A percentile compares a stretch with the other conserved stretches of the same genome.
Evolutionary conservation across 2,329 filamentous ascomycete species (phyloP).

Genomic region (Fusarium sp.): DNA sequence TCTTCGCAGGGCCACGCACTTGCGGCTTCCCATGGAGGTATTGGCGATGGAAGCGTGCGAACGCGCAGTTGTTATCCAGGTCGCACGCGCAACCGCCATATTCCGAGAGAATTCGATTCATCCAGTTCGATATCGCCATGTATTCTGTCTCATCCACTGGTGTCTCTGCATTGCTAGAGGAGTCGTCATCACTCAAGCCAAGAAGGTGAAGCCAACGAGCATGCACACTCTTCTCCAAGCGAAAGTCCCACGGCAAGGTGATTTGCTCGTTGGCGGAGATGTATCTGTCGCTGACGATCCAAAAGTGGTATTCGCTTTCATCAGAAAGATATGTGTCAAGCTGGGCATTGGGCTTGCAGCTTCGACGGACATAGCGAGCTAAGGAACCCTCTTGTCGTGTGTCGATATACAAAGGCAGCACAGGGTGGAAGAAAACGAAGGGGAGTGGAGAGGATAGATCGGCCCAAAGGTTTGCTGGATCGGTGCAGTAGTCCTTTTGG

Average conservation of each 20-base stretch:
- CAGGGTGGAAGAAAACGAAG: constrained; percentile 88
- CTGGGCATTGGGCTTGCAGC: constrained; percentile 89
- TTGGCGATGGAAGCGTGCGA: constrained; percentile 71
- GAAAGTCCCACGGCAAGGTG: constrained; percentile 77
- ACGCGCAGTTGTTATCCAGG: constrained; percentile 70
- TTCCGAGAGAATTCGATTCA: constrained; percentile 77
- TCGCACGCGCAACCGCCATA: constrained; percentile 85
- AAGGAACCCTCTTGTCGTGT: constrained; percentile 87
- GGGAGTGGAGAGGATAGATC: constrained; percentile 74
- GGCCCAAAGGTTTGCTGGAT: constrained; percentile 74
- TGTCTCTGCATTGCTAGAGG: constrained; percentile 60
- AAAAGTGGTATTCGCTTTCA: constrained; percentile 87
- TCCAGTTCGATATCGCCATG: constrained; percentile 70
- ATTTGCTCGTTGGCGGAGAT: constrained; percentile 75
- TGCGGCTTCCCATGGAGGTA: constrained; percentile 63
- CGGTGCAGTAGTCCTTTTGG: constrained; percentile 77
- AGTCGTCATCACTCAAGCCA: constrained; percentile 71
- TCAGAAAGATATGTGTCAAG: constrained; percentile 88
- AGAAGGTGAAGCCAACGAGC: constrained; percentile 68
- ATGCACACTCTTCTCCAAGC: constrained; percentile 66
- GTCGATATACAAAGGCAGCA: constrained; percentile 92
- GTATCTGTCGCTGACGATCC: constrained; percentile 84
- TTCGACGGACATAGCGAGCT: constrained; percentile 90
- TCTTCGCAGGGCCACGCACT: constrained; percentile 56
- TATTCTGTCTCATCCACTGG: constrained; percentile 72